Percentiles rank a stretch among this genome's conserved stretches.
Conservation (phyloP, 768 basidiomycete species). For the Leccinum imitatum region DNA sequence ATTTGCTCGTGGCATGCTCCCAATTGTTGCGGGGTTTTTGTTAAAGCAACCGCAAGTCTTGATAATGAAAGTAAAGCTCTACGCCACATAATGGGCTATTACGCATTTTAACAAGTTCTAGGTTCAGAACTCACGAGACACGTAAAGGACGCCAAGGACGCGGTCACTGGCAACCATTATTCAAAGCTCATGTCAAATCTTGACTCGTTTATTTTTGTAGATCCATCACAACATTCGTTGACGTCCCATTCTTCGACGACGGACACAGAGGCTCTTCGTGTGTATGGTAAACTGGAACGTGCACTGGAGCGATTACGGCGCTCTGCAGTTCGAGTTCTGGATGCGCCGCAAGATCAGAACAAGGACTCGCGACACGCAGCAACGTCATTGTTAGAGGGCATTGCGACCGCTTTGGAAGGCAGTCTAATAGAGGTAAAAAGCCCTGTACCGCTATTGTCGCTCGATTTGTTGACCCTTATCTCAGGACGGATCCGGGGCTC, state of each 20-base stretch:
- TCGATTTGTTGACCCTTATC: not conserved
- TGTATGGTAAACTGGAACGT: constrained; percentile 55
- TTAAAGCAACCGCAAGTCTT: constrained; percentile 43
- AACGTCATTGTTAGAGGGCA: constrained; percentile 36
- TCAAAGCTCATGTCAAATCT: constrained; percentile 14
- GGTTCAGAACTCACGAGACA: constrained; percentile 23
- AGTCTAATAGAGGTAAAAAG: constrained; percentile 29
- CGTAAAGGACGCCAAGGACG: constrained; percentile 16
- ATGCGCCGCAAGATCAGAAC: constrained; percentile 25
- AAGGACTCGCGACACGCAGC: constrained; percentile 13
- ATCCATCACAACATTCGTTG: not conserved
- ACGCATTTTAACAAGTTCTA: not conserved
- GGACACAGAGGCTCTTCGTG: constrained; percentile 29
- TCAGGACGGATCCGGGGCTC: constrained; percentile 7
- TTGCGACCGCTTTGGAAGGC: constrained; percentile 34
- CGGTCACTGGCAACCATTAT: constrained; percentile 24
- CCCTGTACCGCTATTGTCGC: too few relatives aligned
- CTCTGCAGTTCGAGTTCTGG: constrained; percentile 47
- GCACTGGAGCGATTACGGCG: constrained; percentile 60
- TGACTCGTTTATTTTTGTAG: constrained; percentile 5
- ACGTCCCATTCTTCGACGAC: not conserved
- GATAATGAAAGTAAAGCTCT: constrained; percentile 17
- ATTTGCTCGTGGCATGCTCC: constrained; percentile 36
- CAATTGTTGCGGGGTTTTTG: constrained; percentile 43
- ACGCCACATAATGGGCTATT: too few relatives aligned